phyloP scores from a whole-genome alignment of 179 eudicot genomes.

The Silene coronaria region DNA sequence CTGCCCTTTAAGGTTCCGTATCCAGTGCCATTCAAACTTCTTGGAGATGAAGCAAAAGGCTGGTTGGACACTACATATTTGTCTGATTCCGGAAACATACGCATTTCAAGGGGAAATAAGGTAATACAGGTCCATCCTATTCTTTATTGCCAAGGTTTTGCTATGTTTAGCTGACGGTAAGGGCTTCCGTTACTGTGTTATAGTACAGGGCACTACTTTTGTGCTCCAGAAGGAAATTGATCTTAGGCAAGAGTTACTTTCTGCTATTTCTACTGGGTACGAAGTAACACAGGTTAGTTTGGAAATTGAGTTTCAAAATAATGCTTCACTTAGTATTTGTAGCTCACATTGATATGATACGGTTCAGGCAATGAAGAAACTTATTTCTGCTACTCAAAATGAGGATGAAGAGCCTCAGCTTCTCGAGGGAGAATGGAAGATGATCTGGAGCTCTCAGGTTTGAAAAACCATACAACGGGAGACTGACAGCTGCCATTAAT shows the following conservation, averaged over 20 bases:
- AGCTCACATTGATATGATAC: conserved; percentile 1
- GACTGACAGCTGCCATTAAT: neutral
- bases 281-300: conserved; percentile 55
- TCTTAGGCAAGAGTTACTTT: conserved; percentile 76
- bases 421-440: conserved; percentile 84
- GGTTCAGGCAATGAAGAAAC: conserved; percentile 67
- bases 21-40: conserved; percentile 93
- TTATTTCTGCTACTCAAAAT: conserved; percentile 43
- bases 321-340: neutral
- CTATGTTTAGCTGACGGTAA: conserved; percentile 19
- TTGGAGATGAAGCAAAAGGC: conserved; percentile 97
- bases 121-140: conserved; percentile 32
- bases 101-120: conserved; percentile 96
- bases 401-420: conserved; percentile 50
- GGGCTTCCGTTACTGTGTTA: conserved; percentile 40
- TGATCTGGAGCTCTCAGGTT: conserved; percentile 99
- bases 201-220: conserved; percentile 99
- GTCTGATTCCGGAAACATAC: conserved; percentile 78
- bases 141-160: neutral
- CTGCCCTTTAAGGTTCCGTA: conserved; percentile 96
- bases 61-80: conserved; percentile 98
- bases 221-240: conserved; percentile 89
- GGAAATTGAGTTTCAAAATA: neutral
- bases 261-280: conserved; percentile 55
- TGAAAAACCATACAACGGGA: neutral